Evolutionary conservation across 176 grass and related monocot species (phyloP).

Genomic region (Ananas comosus): DNA sequence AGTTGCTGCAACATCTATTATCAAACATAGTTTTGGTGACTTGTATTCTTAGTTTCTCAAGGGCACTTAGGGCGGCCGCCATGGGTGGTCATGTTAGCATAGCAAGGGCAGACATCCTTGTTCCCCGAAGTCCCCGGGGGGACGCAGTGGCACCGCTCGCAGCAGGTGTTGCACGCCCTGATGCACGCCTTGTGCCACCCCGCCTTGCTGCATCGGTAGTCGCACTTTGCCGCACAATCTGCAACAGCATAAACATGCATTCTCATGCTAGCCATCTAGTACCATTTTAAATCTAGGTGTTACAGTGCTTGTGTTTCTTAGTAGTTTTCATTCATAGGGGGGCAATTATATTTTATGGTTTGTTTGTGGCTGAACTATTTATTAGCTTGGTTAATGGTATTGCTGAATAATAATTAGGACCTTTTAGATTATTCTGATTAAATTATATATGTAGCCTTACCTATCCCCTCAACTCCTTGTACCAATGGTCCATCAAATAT

Average conservation of each 20-base stretch:
- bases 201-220: conserved; percentile 25
- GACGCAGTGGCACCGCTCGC: conserved; percentile 29
- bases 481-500: conserved; percentile 18
- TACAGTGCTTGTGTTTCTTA: too few relatives aligned
- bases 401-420: too few relatives aligned
- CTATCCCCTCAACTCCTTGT: conserved; percentile 22
- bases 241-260: not conserved
- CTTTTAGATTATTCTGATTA: too few relatives aligned
- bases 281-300: too few relatives aligned
- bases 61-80: conserved; percentile 34
- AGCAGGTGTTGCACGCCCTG: conserved; percentile 35
- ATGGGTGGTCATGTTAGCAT: conserved; percentile 31
- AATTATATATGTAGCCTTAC: conserved; percentile 10
- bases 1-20: too few relatives aligned
- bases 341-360: too few relatives aligned
- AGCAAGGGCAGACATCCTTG: conserved; percentile 37
- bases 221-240: conserved; percentile 31
- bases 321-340: too few relatives aligned
- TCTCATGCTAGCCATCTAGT: not conserved
- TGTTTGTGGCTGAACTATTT: too few relatives aligned
- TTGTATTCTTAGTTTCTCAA: not conserved
- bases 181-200: conserved; percentile 19
- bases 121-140: conserved; percentile 26
- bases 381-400: too few relatives aligned
- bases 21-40: not conserved